Base-by-base conservation (phyloP, 495 filamentous ascomycete species). In the Pseudevernia furfuracea region DNA sequence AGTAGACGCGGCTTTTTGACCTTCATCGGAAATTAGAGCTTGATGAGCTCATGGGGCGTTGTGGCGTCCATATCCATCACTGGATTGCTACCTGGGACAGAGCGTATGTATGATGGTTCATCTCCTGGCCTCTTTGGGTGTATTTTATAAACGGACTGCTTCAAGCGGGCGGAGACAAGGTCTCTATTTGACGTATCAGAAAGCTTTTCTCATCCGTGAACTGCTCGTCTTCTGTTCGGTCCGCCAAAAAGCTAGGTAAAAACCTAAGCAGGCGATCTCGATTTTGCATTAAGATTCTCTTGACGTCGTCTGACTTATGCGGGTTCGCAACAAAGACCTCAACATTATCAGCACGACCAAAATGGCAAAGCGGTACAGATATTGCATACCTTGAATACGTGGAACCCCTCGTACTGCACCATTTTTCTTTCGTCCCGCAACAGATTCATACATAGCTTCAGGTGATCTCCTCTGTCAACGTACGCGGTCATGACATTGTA, bases 331-430 rank as follows among this genome's bases (percentile, higher is more conserved):
- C 94, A 76, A 99, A 99, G 63, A 99, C 92, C 87, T 89, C 57
- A 30, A 59, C 25, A 28, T 6, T 17, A 28, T 53, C 12, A 56
- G 36, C 39, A 41, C n/a, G 21, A 63, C 9, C 21, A 21, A 5
- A 14, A 36, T 25, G 21, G 41, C 14, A 15, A 36, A 43, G 21
- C n/a, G 25, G 25, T 10, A 25, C 49, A 44, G 28, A 49, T 11
- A 41, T 46, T 48, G 28, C n/a, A 52, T 78, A 88, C 87, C 81
- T 98, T 98, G 80, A 98, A 98, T 43, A 98, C 93, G 74, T 99
- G 95, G 74, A 99, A 99, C 32, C 91, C 93, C 75, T 99, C 95
- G 72, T 97, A 99, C 72, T 97, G 92, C 59, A 99, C 94, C 90
- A 97, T 99, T 74, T 94, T 92, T 69, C 92, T 84, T 73, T 97